phyloP scores from a whole-genome alignment of 306 rosid species.

The Ochetophila trinervis region DNA sequence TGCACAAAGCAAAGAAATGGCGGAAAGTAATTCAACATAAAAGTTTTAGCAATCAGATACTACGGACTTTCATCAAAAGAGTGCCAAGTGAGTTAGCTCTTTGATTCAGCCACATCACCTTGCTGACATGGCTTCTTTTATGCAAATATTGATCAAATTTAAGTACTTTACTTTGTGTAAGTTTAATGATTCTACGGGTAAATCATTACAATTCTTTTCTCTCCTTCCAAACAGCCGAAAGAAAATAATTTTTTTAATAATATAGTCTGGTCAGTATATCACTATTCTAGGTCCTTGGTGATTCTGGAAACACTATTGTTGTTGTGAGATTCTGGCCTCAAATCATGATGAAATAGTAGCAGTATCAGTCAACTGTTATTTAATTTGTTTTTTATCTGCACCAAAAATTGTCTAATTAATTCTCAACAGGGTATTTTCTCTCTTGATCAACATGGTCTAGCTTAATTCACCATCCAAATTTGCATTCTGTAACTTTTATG shows the following conservation, averaged over 20 bases:
- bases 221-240: background rate
- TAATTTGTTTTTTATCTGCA: too few species aligned
- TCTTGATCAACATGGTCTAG: background rate
- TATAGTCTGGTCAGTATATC: background rate
- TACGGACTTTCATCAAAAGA: conserved; percentile 18
- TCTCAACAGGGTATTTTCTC: too few species aligned
- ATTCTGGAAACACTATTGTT: background rate
- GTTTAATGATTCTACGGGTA: conserved; percentile 19
- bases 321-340: background rate
- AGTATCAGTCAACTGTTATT: too few species aligned
- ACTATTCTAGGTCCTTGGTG: background rate
- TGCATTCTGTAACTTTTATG: background rate
- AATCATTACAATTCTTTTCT: background rate
- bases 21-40: conserved; percentile 19
- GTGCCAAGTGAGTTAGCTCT: conserved; percentile 54
- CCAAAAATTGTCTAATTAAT: too few species aligned
- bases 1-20: conserved; percentile 24
- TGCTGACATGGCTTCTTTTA: conserved; percentile 32
- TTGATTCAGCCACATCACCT: conserved; percentile 42
- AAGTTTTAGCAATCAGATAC: conserved; percentile 31
- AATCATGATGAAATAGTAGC: too few species aligned
- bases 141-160: conserved; percentile 1
- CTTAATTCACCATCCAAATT: background rate
- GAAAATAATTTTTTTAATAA: background rate
- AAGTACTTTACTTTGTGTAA: background rate